phyloP scores from a whole-genome alignment of 305 asterid genomes.

The Salvia sclarea region DNA sequence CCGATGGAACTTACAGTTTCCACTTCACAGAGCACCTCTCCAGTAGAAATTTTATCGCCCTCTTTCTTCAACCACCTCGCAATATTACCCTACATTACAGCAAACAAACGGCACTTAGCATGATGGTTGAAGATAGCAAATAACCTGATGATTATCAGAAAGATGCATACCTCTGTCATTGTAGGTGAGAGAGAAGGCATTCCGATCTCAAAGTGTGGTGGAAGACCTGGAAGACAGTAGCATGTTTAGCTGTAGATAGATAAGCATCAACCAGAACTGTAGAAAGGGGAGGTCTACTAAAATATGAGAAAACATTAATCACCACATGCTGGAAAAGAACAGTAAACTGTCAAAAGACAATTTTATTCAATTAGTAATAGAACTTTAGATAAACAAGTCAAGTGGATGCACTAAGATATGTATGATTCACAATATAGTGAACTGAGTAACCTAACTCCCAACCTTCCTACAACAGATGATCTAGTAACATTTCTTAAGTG shows the following conservation, averaged over 20 bases:
- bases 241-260: constrained; percentile 25
- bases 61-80: constrained; percentile 99
- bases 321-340: constrained; percentile 22
- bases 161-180: constrained; percentile 80
- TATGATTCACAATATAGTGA: constrained; percentile 15
- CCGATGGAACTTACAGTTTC: constrained; percentile 76
- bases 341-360: neutral
- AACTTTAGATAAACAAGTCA: constrained; percentile 3
- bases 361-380: neutral
- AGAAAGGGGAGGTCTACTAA: neutral
- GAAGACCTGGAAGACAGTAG: constrained; percentile 66
- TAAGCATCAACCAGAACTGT: constrained; percentile 16
- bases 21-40: constrained; percentile 99
- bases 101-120: constrained; percentile 27
- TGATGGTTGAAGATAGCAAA: constrained; percentile 11
- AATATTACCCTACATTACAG: constrained; percentile 79
- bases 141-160: constrained; percentile 17
- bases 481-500: constrained; percentile 9
- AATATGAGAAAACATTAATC: neutral
- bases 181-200: constrained; percentile 99
- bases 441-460: constrained; percentile 15
- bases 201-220: constrained; percentile 96
- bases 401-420: constrained; percentile 7
- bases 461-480: constrained; percentile 14
- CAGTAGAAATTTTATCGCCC: constrained; percentile 91